Evolutionary conservation across 306 rosid genomes (phyloP), one percentile per base, ranked within the genome.

Genomic region (Inga leiocalycina): DNA sequence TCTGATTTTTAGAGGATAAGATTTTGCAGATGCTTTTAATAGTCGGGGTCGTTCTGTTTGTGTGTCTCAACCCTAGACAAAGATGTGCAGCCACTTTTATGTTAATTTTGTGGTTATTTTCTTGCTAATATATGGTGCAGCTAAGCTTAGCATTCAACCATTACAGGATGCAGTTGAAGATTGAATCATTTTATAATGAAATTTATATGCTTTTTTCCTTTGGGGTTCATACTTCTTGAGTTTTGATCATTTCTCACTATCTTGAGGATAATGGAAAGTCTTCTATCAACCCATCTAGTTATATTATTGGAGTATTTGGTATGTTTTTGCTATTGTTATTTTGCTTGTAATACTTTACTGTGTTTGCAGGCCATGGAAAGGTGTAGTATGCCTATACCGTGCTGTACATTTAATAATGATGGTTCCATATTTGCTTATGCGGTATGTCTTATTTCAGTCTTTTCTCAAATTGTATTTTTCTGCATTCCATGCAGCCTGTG

Each of bases 391-490:
- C 98, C 98, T 77, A 94, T 96, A 85, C 93, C 94, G 41, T 91
- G 94, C 88, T 92, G 97, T 81, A 17, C 97, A 17, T 96, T 92
- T 90, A 96, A 93, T 88, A 88, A 82, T 54, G 99, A 93, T 88
- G 99, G 99, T 76, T 96, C 99, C 51, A 75, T 96, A 81, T 96
- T 24, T 77, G 99, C 99, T 6, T 96, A 93, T 49, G 71, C 98
- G 30, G 99, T 96, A 92, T 62, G 83, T 84, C 67, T 78, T 49
- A 66, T 61, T 67, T 46, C 75, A 41, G 13, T 15, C 30, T 44
- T 22, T 77, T 30, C 5, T 10, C 12, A 54, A 74, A 32, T 7
- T 4, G 59, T 19, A 19, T 41, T 32, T 22, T 51, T 44, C 4
- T 24, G 27, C 77, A 46, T 72, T 48, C 11, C 14, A 48, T 13